These are phyloP conservation scores for Colletotrichum ledebouriae DNA, from an alignment of 2,329 filamentous ascomycete genomes.

Conservation along the genomic window DNA sequence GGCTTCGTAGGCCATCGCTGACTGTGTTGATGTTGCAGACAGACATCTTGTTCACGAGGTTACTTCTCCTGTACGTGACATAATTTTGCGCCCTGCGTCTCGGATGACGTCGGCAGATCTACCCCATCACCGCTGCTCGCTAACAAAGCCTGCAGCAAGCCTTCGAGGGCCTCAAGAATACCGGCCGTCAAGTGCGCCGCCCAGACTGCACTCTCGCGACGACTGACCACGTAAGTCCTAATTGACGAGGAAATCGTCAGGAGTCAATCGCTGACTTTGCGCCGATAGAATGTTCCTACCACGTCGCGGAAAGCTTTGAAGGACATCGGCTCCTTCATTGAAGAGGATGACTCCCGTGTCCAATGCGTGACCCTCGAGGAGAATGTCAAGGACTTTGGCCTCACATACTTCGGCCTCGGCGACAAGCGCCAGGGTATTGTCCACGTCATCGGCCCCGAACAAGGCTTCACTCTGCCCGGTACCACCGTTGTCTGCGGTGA, in stretches of 20 bases:
- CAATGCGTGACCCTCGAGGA: conserved; percentile 97
- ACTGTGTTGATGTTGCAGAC: conserved; percentile 63
- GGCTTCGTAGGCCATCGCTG: background rate
- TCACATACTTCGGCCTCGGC: conserved; percentile 96
- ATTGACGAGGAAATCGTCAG: background rate
- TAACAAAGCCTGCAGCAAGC: conserved; percentile 76
- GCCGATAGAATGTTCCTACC: conserved; percentile 87
- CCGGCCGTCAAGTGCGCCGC: conserved; percentile 86
- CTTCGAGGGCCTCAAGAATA: conserved; percentile 94
- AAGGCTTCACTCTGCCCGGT: conserved; percentile 97
- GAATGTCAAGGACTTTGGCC: conserved; percentile 95
- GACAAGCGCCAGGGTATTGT: conserved; percentile 99
- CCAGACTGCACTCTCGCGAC: conserved; percentile 97
- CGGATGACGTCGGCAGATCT: conserved; percentile 36
- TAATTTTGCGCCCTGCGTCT: conserved; percentile 3
- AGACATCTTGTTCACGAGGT: conserved; percentile 98
- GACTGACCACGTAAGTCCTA: conserved; percentile 86
- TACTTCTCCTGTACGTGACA: conserved; percentile 81
- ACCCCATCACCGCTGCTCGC: conserved; percentile 30
- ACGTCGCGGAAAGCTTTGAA: conserved; percentile 92
- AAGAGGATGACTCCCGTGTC: conserved; percentile 91
- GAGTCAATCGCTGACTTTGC: conserved; percentile 17
- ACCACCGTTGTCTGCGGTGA: conserved; percentile 98
- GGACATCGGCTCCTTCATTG: conserved; percentile 92
- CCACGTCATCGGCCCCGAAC: conserved; percentile 97